phyloP scores from a whole-genome alignment of 495 filamentous ascomycete species.

The Penicillium odoratum region DNA sequence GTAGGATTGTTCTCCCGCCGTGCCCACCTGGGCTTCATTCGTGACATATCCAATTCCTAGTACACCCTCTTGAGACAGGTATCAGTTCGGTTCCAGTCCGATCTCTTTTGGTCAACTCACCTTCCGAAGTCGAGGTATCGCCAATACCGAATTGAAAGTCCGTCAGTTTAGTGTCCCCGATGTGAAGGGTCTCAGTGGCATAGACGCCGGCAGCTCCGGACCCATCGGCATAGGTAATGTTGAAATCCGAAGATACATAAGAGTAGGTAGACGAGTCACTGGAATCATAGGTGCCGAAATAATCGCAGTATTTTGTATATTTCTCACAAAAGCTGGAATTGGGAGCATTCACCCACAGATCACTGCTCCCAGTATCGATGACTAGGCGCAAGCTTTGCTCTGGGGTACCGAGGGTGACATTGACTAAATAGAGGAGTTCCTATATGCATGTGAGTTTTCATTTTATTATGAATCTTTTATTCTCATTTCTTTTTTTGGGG shows the following conservation, averaged over 20 bases:
- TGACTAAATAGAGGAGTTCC: constrained; percentile 66
- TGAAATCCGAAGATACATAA: constrained; percentile 76
- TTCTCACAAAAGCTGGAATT: constrained; percentile 59
- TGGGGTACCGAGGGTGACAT: constrained; percentile 72
- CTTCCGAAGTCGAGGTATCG: constrained; percentile 62
- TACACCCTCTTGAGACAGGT: constrained; percentile 60
- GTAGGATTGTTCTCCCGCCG: constrained; percentile 61
- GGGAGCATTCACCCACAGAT: constrained; percentile 82
- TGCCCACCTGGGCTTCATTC: constrained; percentile 77
- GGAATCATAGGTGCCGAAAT: constrained; percentile 67
- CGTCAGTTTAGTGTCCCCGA: constrained; percentile 62
- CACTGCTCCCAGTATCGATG: constrained; percentile 83
- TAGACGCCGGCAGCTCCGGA: constrained; percentile 82
- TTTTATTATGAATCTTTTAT: not conserved
- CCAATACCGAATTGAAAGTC: constrained; percentile 86
- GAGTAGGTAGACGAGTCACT: constrained; percentile 78
- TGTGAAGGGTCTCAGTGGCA: constrained; percentile 70
- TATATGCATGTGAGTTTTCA: constrained; percentile 7
- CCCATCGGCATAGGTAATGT: constrained; percentile 89
- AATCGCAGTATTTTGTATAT: constrained; percentile 47
- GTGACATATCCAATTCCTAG: constrained; percentile 85
- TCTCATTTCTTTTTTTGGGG: not conserved
- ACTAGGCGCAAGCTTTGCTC: constrained; percentile 62
- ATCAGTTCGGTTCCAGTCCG: too few relatives aligned
- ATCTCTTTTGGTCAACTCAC: constrained; percentile 22